A percentile compares a stretch with the other conserved stretches of the same genome.
Evolutionary conservation across 345 rosid species (phyloP).

Genomic region (Eucalyptus lansdowneana): DNA sequence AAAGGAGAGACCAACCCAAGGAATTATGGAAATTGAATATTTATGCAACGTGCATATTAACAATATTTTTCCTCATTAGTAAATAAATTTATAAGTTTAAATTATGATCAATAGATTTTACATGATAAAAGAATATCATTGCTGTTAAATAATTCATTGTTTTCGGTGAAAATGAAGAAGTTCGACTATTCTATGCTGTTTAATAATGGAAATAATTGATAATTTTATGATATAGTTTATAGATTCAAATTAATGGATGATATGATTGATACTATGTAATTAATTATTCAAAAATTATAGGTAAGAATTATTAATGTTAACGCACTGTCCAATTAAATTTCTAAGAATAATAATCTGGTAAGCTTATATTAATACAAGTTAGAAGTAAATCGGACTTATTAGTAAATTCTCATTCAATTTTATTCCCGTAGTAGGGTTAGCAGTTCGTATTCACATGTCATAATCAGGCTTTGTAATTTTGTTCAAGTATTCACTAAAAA

Average conservation of each 20-base stretch:
- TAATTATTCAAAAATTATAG: neutral
- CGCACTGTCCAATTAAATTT: fast-evolving
- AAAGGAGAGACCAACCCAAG: neutral
- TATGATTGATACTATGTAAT: neutral
- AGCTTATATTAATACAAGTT: neutral
- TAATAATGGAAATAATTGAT: neutral
- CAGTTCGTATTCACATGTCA: neutral
- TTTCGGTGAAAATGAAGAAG: neutral
- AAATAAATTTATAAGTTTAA: neutral
- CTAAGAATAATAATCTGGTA: neutral
- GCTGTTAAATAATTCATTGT: neutral
- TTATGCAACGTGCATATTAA: neutral
- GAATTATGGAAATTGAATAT: neutral
- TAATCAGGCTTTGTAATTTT: neutral
- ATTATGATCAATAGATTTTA: neutral
- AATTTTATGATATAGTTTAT: neutral
- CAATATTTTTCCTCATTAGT: neutral
- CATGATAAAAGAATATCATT: neutral
- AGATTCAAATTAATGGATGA: neutral
- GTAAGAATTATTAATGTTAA: neutral
- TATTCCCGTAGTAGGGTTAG: neutral
- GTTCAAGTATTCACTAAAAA: neutral
- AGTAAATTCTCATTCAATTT: neutral
- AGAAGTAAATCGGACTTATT: neutral
- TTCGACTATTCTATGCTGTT: neutral